Base-by-base conservation (phyloP, 2,329 filamentous ascomycete species). In the Coniochaeta ligniaria region DNA sequence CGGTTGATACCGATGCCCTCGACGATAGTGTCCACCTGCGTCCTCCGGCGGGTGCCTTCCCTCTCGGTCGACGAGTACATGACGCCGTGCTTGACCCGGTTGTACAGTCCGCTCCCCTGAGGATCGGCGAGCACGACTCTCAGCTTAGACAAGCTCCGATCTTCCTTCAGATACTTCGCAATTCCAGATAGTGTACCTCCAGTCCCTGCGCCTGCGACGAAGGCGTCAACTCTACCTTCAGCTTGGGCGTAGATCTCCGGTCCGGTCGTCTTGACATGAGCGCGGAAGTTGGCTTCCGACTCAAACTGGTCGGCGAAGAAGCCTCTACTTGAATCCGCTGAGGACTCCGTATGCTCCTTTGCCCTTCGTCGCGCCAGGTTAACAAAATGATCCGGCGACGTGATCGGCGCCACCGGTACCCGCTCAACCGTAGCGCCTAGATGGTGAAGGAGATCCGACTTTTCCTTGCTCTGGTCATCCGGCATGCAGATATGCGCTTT, bases 271-370 rank as follows among this genome's bases (percentile, higher is more conserved):
- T 82, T 78, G 67, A 88, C 86, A 76, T 99, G 95, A 1, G 95
- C 93, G 54, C 83, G 80, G 83, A 89, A 96, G 75, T 99, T 99
- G 35, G 92, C 91, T 58, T 85, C 80, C 28, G 90, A 94, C 76
- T 99, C 95, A 71, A 99, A 99, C 72, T 99, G 95, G 73, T 99
- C 91, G 0, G 94, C 92, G 72, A 98, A 99, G 75, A 96, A 93
- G 24, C 95, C 95, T 58, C 84, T 81, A 65, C 92, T 94, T 38
- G 79, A 81, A 66, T 85, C 84, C 14, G 67, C 63, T 17, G 77
- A 71, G 9, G 79, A 77, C 0, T 73, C 76, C 0, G 88, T 90
- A 71, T 98, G 93, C 66, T 92, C 87, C 58, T 75, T 74, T 0
- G 95, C 94, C 58, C 92, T 85, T 24, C 83, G 81, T 28, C 91